phyloP scores from a whole-genome alignment of 2,329 filamentous ascomycete genomes.

The Cladophialophora carrionii region DNA sequence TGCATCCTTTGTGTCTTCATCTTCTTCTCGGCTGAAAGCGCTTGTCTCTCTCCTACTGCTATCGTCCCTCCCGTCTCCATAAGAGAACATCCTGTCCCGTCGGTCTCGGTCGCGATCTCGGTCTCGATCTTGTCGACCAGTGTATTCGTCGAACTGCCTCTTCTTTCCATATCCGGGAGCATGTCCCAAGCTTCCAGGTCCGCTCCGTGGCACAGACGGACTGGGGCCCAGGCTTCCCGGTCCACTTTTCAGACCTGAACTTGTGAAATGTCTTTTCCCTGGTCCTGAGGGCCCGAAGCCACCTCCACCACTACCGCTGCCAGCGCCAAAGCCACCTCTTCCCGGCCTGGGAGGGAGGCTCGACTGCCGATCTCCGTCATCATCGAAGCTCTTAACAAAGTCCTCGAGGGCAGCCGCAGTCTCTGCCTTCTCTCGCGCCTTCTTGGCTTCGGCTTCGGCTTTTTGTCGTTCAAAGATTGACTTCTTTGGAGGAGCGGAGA shows the following conservation, averaged over 20 bases:
- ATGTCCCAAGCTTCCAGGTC: slow-evolving; percentile 65
- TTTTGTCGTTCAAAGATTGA: slow-evolving; percentile 87
- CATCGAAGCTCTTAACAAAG: slow-evolving; percentile 73
- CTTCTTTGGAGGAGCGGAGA: slow-evolving; percentile 74
- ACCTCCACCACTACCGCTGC: slow-evolving; percentile 35
- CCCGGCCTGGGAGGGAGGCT: slow-evolving; percentile 37
- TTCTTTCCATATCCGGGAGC: slow-evolving; percentile 58
- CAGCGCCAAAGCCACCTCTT: slow-evolving; percentile 41
- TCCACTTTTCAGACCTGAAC: slow-evolving; percentile 53
- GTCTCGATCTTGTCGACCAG: slow-evolving; percentile 38
- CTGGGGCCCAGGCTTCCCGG: slow-evolving; percentile 53
- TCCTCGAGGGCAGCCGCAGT: slow-evolving; percentile 84
- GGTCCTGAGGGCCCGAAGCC: slow-evolving; percentile 44
- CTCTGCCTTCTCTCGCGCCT: slow-evolving; percentile 79
- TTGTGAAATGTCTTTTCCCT: slow-evolving; percentile 66
- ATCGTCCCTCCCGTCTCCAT: slow-evolving; percentile 19
- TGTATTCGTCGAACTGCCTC: slow-evolving; percentile 53
- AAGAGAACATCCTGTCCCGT: slow-evolving; percentile 29
- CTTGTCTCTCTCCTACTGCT: slow-evolving; percentile 11
- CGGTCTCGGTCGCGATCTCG: slow-evolving; percentile 40
- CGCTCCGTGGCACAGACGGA: slow-evolving; percentile 54
- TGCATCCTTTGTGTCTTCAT: slow-evolving; percentile 24
- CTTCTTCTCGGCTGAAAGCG: slow-evolving; percentile 18
- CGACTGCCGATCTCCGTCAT: slow-evolving; percentile 43
- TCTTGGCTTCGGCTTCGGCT: slow-evolving; percentile 86